Evolutionary conservation across 2,329 filamentous ascomycete genomes (phyloP), one percentile per base, ranked within the genome.

Genomic region (Endocalyx cinctus): DNA sequence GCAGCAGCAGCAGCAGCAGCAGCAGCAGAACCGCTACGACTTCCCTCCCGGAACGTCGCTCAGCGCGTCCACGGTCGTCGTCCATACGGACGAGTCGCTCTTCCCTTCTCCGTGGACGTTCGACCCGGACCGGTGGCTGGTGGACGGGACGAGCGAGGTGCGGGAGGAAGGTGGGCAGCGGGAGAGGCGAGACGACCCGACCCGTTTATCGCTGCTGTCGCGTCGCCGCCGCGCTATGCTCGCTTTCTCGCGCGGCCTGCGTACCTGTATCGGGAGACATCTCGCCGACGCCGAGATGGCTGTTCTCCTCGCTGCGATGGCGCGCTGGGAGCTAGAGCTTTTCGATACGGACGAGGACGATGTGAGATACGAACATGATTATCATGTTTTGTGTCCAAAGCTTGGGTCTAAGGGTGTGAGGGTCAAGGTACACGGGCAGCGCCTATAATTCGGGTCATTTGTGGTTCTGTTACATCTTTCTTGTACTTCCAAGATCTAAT

Each of bases 251-350:
- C 31, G 31, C 6, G 67, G 67, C 1, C 59, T 58, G 5, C 48
- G 66, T 11, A 46, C 47, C 10, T 70, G 66, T 40, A 42, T 69
- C 10, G 65, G 66, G 0, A 53, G 64, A 10, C 61, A 59, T 30
- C 49, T 61, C 10, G 53, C 55, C 2, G 44, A 48, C 23, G 54
- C 54, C 2, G 54, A 60, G 39, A 44, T 58, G 11, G 50, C 50
- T 14, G 41, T 52, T 10, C 41, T 46, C 17, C 29, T 52, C 3
- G 46, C 46, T 12, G 43, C 46, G 5, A 42, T 59, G 27, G 43
- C 55, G 14, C 47, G 44, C 13, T 59, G 55, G 39, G 47, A 58
- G n/a, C 28, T 60, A 23, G 30, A 38, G 2, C 33, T 57, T 11
- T 48, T 40, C 15, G 45, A 52, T 25, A 58, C 51, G 6, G 46